phyloP scores from a whole-genome alignment of 139 green algal species.

The Tetraselmis chui region DNA sequence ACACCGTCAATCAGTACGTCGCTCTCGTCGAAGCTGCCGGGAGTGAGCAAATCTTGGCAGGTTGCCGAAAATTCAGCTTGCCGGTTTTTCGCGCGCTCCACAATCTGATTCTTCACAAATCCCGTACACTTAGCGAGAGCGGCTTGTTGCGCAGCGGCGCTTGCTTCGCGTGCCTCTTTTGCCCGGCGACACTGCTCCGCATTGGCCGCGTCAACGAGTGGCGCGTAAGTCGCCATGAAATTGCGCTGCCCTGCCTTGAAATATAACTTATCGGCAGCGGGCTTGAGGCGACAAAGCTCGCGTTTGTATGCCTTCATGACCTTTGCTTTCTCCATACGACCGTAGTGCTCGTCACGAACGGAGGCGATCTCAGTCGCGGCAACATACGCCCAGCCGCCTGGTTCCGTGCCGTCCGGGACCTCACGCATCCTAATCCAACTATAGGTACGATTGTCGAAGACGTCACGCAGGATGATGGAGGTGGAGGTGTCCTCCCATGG shows the following conservation, averaged over 20 bases:
- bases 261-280: not conserved
- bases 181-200: not conserved
- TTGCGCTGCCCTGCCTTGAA: not conserved
- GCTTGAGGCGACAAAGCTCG: not conserved
- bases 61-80: not conserved
- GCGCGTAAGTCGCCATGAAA: not conserved
- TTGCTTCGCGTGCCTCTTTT: not conserved
- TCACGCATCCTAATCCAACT: not conserved
- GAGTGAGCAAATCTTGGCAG: too few relatives aligned
- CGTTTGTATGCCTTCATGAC: not conserved
- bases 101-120: not conserved
- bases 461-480: conserved; percentile 18
- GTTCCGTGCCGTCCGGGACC: not conserved
- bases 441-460: conserved; percentile 13
- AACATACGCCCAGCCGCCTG: not conserved
- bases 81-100: not conserved
- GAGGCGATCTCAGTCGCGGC: not conserved
- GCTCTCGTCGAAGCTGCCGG: not conserved
- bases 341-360: not conserved
- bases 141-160: too few relatives aligned
- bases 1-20: not conserved
- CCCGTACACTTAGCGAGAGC: not conserved
- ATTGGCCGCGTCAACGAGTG: not conserved
- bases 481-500: conserved; percentile 18
- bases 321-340: not conserved